Evolutionary conservation across 306 rosid genomes (phyloP), one percentile per base, ranked within the genome.

Genomic region (Rosa chinensis): DNA sequence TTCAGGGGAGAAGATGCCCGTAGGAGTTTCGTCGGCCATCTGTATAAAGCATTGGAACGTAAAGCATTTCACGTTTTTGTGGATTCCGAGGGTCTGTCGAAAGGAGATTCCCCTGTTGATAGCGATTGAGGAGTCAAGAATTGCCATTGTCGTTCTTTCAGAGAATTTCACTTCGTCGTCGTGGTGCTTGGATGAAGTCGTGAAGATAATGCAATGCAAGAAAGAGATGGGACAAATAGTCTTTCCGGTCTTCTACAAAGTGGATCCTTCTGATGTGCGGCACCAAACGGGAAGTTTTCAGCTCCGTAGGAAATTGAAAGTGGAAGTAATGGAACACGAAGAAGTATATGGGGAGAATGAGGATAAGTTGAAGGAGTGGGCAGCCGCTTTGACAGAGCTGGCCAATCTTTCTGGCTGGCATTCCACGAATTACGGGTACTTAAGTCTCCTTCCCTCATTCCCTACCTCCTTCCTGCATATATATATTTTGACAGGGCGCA

Each of bases 41-140:
- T 70, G 20, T 70, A n/a, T 23, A 0, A 1, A 0, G 2, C 55
- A 49, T 14, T 49, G 1, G 0, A 0, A 0, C 1, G 1, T 4
- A 47, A 10, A 3, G 50, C 6, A 4, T 14, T 49, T 49, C 0
- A 3, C 6, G 4, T 20, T 14, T 49, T 14, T 4, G 4, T 49
- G 1, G 55, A 49, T 49, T 13, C 6, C 6, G 6, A 4, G 1
- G 55, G 14, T 4, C 6, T 49, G 18, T 0, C 0, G 55, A 49
- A 49, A 14, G 55, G 55, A 49, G 2, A 49, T 3, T 4, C 6
- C 55, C 4, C 75, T 48, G 5, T 13, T 14, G 0, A 0, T 7
- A 3, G 55, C 55, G 14, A 71, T 71, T 23, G 42, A 71, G 44
- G 21, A 71, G 0, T 71, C 75, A 1, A 28, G 61, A 23, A 1